Evolutionary conservation across 176 grass and related monocot species (phyloP).

Genomic region (Carex scoparia): DNA sequence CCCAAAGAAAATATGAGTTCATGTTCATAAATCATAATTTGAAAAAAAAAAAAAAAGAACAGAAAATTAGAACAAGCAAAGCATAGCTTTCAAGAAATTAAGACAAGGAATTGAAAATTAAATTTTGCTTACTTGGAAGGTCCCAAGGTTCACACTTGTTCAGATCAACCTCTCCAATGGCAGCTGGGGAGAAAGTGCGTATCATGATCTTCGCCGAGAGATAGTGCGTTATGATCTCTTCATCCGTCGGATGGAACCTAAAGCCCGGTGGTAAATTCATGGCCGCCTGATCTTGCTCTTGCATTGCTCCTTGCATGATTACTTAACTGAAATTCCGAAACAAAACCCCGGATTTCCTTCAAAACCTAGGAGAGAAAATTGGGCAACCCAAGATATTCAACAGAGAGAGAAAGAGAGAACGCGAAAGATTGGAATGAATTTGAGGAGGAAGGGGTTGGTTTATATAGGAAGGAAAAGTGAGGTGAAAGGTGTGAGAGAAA

Average conservation of each 20-base stretch:
- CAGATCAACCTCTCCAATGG: constrained; percentile 89
- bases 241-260: constrained; percentile 93
- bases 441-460: neutral
- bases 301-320: constrained; percentile 36
- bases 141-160: constrained; percentile 98
- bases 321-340: neutral
- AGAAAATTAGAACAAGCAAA: neutral
- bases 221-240: constrained; percentile 93
- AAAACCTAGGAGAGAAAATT: neutral
- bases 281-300: constrained; percentile 34
- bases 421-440: neutral
- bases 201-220: constrained; percentile 55
- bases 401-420: neutral
- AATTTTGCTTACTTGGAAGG: constrained; percentile 53
- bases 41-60: neutral
- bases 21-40: neutral
- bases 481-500: neutral
- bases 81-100: neutral
- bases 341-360: neutral
- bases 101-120: neutral
- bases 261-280: constrained; percentile 85
- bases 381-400: constrained; percentile 3
- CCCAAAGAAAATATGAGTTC: neutral
- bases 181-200: constrained; percentile 40
- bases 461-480: neutral